These are phyloP conservation scores for Persicaria tinctoria DNA, from an alignment of 148 eudicot genomes.

Conservation along the genomic window DNA sequence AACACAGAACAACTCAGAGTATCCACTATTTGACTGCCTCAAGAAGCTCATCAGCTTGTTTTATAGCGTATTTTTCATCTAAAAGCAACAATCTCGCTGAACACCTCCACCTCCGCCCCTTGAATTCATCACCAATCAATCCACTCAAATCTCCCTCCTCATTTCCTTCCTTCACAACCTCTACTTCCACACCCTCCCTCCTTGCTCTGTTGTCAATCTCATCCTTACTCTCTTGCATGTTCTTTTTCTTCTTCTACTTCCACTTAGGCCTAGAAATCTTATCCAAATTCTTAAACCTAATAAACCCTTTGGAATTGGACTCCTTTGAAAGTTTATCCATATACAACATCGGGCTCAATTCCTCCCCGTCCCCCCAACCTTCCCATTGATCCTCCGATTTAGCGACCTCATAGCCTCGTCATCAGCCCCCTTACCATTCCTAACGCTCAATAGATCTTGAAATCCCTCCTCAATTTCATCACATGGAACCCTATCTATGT, in stretches of 20 bases:
- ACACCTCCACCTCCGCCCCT: conserved; percentile 55
- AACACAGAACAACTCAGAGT: no score
- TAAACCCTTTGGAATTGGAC: conserved; percentile 58
- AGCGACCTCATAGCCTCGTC: conserved; percentile 29
- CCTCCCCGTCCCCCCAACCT: conserved; percentile 61
- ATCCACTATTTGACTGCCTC: conserved; percentile 41
- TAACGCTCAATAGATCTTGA: conserved; percentile 8
- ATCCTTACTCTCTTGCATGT: conserved; percentile 4
- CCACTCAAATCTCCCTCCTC: conserved; percentile 61
- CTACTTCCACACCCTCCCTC: conserved; percentile 41
- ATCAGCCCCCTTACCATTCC: conserved; percentile 14
- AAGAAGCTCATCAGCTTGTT: conserved; percentile 50
- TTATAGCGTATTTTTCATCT: conserved; percentile 56
- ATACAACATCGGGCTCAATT: conserved; percentile 57
- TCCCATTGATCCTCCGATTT: conserved; percentile 51
- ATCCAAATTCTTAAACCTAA: conserved; percentile 66
- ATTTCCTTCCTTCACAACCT: conserved; percentile 36
- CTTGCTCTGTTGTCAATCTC: conserved; percentile 20
- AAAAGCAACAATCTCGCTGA: conserved; percentile 80
- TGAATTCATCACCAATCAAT: conserved; percentile 60
- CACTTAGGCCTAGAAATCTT: conserved; percentile 60
- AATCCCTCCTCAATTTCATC: conserved; percentile 53
- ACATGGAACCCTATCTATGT: conserved; percentile 70
- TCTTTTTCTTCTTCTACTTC: conserved; percentile 25
- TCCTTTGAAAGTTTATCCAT: conserved; percentile 58